Evolutionary conservation across 208 protist genomes (phyloP).

Genomic region (Leishmania arabica): DNA sequence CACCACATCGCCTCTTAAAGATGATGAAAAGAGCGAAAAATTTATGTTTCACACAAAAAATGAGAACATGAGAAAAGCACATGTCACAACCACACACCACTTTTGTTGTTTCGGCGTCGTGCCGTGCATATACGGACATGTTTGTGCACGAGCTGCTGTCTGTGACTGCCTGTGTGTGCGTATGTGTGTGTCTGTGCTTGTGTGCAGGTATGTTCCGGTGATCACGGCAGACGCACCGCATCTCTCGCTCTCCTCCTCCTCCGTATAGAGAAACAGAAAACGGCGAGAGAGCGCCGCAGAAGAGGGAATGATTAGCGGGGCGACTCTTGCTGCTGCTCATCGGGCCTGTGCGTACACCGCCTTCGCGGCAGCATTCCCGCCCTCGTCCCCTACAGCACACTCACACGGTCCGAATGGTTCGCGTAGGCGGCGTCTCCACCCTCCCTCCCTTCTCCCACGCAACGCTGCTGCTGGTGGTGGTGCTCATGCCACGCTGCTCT

Average conservation of each 20-base stretch:
- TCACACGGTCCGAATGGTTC: neutral
- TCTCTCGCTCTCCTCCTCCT: neutral
- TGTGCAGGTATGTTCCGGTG: neutral
- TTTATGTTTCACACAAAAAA: too few species aligned
- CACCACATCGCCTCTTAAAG: too few species aligned
- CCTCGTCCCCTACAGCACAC: neutral
- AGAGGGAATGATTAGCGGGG: neutral
- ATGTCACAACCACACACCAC: too few species aligned
- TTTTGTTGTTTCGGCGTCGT: too few species aligned
- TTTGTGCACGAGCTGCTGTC: neutral
- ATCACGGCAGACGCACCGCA: neutral
- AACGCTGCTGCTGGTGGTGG: neutral
- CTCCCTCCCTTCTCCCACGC: neutral
- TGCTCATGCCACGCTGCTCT: neutral
- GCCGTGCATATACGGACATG: neutral
- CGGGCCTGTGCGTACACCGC: neutral
- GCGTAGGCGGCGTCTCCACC: neutral
- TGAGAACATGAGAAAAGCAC: too few species aligned
- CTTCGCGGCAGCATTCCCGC: neutral
- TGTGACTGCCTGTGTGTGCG: neutral
- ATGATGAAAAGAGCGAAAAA: too few species aligned
- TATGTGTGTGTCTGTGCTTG: neutral
- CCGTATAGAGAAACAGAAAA: neutral
- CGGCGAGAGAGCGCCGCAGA: neutral
- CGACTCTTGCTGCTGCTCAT: neutral